Conservation (phyloP, 192 early-diverging fungal species). For the Coemansia sp. region DNA sequence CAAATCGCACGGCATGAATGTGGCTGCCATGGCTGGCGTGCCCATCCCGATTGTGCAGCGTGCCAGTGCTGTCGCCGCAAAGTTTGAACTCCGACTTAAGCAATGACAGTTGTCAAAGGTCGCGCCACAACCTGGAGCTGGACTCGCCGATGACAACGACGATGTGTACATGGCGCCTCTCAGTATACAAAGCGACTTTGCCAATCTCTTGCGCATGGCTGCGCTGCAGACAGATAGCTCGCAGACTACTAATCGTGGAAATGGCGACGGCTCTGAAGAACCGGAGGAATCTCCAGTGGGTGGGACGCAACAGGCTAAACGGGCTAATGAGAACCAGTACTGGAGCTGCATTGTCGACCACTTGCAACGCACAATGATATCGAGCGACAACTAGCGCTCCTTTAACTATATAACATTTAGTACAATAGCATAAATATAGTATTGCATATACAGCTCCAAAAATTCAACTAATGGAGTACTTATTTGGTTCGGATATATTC, state of each 20-base stretch:
- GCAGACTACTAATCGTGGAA: background rate
- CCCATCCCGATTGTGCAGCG: constrained; percentile 69
- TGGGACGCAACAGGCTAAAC: constrained; percentile 18
- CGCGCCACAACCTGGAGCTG: background rate
- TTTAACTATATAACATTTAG: background rate
- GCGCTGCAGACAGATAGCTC: constrained; percentile 1
- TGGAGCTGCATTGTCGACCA: constrained; percentile 58
- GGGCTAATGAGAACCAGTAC: constrained; percentile 57
- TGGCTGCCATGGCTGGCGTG: constrained; percentile 95
- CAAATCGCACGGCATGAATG: constrained; percentile 98
- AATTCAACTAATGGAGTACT: background rate
- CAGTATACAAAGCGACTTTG: constrained; percentile 55
- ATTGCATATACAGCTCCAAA: background rate
- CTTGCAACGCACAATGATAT: constrained; percentile 31
- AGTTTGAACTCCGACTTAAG: constrained; percentile 68
- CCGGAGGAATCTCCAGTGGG: constrained; percentile 28
- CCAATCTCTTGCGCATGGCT: constrained; percentile 54
- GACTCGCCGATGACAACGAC: background rate
- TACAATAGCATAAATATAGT: too few species aligned
- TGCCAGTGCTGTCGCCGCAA: constrained; percentile 70
- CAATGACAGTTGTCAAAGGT: constrained; percentile 9
- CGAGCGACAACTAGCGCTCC: background rate
- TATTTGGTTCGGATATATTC: background rate
- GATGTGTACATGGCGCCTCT: constrained; percentile 24
- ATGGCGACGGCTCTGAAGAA: background rate